Base-by-base conservation (phyloP, 257 asterid species). In the Solanum bulbocastanum region DNA sequence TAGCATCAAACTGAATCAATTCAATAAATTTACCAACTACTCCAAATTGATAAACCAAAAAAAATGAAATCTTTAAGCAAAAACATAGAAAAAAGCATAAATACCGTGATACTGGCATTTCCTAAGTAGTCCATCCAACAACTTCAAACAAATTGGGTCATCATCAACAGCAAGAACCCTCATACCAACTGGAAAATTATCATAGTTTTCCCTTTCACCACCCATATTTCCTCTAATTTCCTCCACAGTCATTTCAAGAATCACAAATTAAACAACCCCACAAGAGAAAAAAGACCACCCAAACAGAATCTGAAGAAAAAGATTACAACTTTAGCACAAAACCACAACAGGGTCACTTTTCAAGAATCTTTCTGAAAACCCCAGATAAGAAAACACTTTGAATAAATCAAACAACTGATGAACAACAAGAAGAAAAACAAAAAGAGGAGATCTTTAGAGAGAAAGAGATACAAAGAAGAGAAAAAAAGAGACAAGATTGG, bases 81-180 rank as follows among this genome's bases (percentile, higher is more conserved):
- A 62, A 74, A 83, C 66, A 81, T 4, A 73, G 40, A 39, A 46
- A 87, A 68, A 56, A 58, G 25, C 23, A 86, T 27, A 83, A 75
- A 75, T 91, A 96, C 99, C 99, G 62, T 92, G 92, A 87, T 96
- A 96, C 86, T 93, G 93, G 93, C 99, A 96, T 92, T 92, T 95
- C 66, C 94, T 90, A 79, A 96, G 99, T 68, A 95, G 89, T 46
- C 91, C 91, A 36, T 94, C 98, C 93, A 96, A 88, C 25, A 95
- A 58, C 93, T 90, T 93, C 90, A 96, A 94, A 90, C 98, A 96
- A 92, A 88, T 92, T 40, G 93, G 95, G 90, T 96, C 94, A 90
- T 96, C 99, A 88, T 96, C 99, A 83, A 96, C 98, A 16, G 98
- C 98, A 90, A 96, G 99, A 90, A 96, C 97, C 85, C 94, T 95